Percentiles rank a stretch among this genome's conserved stretches.
These are phyloP conservation scores for Pseudogymnoascus sp. DNA, from an alignment of 2,329 filamentous ascomycete species.

Conservation along the genomic window DNA sequence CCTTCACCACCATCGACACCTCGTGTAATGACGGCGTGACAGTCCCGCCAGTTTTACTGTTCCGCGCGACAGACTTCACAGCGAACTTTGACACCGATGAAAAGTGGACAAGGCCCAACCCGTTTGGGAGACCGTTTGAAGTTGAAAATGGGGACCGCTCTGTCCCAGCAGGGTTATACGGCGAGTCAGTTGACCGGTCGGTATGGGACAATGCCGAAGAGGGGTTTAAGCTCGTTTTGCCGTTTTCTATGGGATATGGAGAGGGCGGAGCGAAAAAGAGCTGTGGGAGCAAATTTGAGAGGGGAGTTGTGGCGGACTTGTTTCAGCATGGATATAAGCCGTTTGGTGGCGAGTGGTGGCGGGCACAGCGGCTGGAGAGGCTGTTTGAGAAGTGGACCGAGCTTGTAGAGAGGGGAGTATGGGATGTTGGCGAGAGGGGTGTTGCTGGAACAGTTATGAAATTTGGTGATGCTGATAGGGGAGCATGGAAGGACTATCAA, in stretches of 20 bases:
- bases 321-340: conserved; percentile 14
- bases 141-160: background rate
- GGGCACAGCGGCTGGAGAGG: conserved; percentile 11
- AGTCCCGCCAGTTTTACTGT: background rate
- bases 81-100: background rate
- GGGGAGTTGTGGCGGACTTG: conserved; percentile 12
- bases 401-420: conserved; percentile 13
- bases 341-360: conserved; percentile 11
- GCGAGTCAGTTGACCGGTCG: background rate
- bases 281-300: conserved; percentile 10
- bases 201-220: conserved; percentile 11
- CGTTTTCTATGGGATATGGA: conserved; percentile 2
- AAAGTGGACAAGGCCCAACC: background rate
- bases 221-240: conserved; percentile 11
- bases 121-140: background rate
- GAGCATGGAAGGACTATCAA: conserved; percentile 7
- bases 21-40: background rate
- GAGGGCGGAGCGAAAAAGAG: conserved; percentile 10
- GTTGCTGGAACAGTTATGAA: conserved; percentile 11
- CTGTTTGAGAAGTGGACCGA: conserved; percentile 14
- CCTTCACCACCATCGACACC: background rate
- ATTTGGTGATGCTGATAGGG: conserved; percentile 12
- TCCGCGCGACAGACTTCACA: background rate
- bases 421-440: conserved; percentile 11
- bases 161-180: conserved; percentile 13